These are phyloP conservation scores for Aspergillus viridinutans DNA, from an alignment of 2,329 filamentous ascomycete species.

Conservation along the genomic window DNA sequence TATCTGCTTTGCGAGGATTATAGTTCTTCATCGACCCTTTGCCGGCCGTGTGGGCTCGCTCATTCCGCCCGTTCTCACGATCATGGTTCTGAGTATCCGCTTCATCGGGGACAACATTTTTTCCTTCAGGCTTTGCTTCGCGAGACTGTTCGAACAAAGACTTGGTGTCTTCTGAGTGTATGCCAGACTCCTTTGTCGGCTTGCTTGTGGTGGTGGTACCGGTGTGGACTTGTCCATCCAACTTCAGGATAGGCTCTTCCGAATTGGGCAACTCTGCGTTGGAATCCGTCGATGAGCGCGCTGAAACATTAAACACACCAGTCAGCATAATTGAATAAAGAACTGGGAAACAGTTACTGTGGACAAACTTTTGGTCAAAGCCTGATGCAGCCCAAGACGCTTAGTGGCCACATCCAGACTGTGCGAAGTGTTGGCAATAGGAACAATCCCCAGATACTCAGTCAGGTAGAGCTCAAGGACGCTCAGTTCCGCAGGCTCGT, in stretches of 20 bases:
- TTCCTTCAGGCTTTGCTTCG: not conserved
- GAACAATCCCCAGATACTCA: constrained; percentile 34
- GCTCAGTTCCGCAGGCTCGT: constrained; percentile 24
- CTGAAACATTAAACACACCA: not conserved
- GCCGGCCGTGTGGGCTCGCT: not conserved
- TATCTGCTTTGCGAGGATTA: not conserved
- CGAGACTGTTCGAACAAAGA: not conserved
- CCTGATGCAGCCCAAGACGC: constrained; percentile 22
- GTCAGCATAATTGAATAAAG: not conserved
- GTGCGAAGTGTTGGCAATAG: constrained; percentile 12
- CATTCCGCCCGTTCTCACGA: not conserved
- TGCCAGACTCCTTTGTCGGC: not conserved
- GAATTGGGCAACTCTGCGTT: not conserved
- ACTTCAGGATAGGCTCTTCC: not conserved
- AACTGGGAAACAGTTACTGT: not conserved
- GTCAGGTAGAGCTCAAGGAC: constrained; percentile 37
- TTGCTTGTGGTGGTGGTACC: not conserved
- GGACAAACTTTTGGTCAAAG: constrained; percentile 23
- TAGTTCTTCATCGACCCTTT: not conserved
- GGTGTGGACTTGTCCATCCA: not conserved
- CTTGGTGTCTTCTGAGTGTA: not conserved
- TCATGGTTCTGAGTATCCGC: not conserved
- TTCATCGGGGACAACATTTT: not conserved
- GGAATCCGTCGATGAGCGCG: not conserved
- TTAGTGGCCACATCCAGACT: constrained; percentile 23